These are phyloP conservation scores for Nyssa sinensis DNA, from an alignment of 148 eudicot species.

Conservation along the genomic window DNA sequence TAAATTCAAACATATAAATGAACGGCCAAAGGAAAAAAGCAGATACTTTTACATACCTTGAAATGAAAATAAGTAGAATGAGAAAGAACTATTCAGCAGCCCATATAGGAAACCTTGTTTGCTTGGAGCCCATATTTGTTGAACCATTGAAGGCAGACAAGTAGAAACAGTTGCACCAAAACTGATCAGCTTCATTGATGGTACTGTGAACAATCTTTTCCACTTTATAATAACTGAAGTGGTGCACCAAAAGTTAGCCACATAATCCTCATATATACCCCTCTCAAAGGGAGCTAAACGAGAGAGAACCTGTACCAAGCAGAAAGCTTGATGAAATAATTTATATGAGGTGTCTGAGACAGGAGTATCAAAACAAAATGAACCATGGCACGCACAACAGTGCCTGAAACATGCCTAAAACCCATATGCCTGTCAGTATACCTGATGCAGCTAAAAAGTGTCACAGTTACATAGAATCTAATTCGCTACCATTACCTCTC, in stretches of 20 bases:
- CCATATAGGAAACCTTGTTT: conserved; percentile 68
- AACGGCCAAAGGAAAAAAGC: background rate
- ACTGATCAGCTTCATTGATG: conserved; percentile 55
- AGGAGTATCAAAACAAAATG: conserved; percentile 3
- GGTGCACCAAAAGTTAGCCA: conserved; percentile 97
- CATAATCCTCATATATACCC: conserved; percentile 90
- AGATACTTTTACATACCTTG: conserved; percentile 54
- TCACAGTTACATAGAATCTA: too few species aligned
- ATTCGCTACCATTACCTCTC: too few species aligned
- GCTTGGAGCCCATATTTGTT: conserved; percentile 78
- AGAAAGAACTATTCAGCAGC: conserved; percentile 69
- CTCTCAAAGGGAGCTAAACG: conserved; percentile 94
- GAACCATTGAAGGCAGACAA: conserved; percentile 80
- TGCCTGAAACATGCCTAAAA: background rate
- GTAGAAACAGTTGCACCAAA: conserved; percentile 60
- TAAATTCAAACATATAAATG: background rate
- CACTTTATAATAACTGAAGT: conserved; percentile 73
- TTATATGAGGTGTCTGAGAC: too few species aligned
- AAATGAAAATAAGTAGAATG: conserved; percentile 85
- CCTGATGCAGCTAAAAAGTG: too few species aligned
- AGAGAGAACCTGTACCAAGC: conserved; percentile 68
- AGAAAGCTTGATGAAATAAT: background rate
- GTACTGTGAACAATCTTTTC: conserved; percentile 65
- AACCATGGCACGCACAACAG: background rate
- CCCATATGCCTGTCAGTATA: background rate